These are phyloP conservation scores for Furcasterigmium sp. DNA, from an alignment of 2,329 filamentous ascomycete species.

Conservation along the genomic window DNA sequence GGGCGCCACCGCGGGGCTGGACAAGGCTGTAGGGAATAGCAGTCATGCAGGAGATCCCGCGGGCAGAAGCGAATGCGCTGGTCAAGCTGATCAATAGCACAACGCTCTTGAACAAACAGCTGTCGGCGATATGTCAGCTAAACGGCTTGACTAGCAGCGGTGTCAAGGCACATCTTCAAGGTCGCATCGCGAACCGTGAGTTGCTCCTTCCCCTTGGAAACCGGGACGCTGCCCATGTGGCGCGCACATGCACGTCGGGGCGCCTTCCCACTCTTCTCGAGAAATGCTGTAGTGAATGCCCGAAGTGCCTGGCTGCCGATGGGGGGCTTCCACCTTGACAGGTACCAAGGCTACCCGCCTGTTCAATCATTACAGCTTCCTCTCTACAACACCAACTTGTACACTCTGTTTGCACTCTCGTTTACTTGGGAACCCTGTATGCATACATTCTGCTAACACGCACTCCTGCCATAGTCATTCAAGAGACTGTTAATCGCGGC, in stretches of 20 bases:
- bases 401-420: too few relatives aligned
- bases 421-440: too few relatives aligned
- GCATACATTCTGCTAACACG: too few relatives aligned
- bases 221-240: too few relatives aligned
- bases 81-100: slow-evolving; percentile 37
- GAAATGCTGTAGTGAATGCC: too few relatives aligned
- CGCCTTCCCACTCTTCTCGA: background rate
- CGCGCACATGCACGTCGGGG: background rate
- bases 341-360: slow-evolving; percentile 3
- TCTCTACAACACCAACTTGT: too few relatives aligned
- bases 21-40: background rate
- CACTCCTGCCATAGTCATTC: slow-evolving; percentile 41
- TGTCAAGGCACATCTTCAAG: slow-evolving; percentile 78
- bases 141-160: slow-evolving; percentile 75
- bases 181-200: slow-evolving; percentile 68
- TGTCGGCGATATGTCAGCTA: slow-evolving; percentile 70
- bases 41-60: slow-evolving; percentile 22
- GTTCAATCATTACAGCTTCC: too few relatives aligned
- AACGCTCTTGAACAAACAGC: slow-evolving; percentile 52
- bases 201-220: background rate
- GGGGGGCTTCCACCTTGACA: background rate
- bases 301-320: too few relatives aligned
- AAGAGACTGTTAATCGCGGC: slow-evolving; percentile 27
- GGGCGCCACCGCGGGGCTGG: background rate
- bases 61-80: slow-evolving; percentile 39